phyloP scores from a whole-genome alignment of 805 yeast species.

The Metschnikowia continentalis region DNA sequence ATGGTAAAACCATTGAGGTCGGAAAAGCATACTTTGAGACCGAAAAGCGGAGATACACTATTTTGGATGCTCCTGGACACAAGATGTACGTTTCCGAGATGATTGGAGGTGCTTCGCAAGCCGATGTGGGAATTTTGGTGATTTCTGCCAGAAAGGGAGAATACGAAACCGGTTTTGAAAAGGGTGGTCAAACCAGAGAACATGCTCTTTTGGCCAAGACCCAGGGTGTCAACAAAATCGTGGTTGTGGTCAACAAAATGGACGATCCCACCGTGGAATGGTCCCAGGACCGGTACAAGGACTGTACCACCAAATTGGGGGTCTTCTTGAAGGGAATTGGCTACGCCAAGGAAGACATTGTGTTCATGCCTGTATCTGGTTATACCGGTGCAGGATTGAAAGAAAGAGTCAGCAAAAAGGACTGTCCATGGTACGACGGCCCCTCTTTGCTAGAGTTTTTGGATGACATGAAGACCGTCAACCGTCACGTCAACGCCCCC shows the following conservation, averaged over 20 bases:
- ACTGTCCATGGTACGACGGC: conserved; percentile 92
- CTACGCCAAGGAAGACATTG: conserved; percentile 78
- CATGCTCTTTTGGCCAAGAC: conserved; percentile 97
- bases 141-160: conserved; percentile 99
- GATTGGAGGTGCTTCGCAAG: conserved; percentile 99
- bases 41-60: conserved; percentile 95
- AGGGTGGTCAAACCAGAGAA: conserved; percentile 98
- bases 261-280: conserved; percentile 96
- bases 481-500: conserved; percentile 89
- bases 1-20: conserved; percentile 98
- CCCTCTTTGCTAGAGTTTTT: conserved; percentile 88
- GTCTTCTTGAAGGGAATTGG: conserved; percentile 84
- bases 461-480: conserved; percentile 74
- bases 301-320: conserved; percentile 82
- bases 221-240: conserved; percentile 92
- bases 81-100: conserved; percentile 97
- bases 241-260: conserved; percentile 97
- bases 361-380: conserved; percentile 97
- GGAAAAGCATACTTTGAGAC: conserved; percentile 98
- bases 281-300: conserved; percentile 95
- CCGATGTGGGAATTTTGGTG: conserved; percentile 96
- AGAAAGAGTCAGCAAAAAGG: conserved; percentile 66
- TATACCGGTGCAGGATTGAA: conserved; percentile 96
- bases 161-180: conserved; percentile 98
- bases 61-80: conserved; percentile 99